Base-by-base conservation (phyloP, 768 basidiomycete species). In the Lepiota brunneoincarnata region DNA sequence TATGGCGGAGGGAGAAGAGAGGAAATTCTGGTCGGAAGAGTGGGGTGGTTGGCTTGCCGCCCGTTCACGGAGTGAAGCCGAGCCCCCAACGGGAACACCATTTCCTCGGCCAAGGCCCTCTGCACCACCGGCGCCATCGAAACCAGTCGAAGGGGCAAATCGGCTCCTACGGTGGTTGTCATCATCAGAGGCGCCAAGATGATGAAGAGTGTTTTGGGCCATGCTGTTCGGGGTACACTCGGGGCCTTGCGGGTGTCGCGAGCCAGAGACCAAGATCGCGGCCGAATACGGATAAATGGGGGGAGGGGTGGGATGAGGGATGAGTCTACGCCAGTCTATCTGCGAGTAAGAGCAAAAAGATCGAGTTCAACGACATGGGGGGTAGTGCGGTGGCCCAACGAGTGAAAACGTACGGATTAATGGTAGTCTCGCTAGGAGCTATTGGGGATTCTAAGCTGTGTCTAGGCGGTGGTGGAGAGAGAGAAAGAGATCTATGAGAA, bases 41-140 rank as follows among this genome's bases (percentile, higher is more conserved):
- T 78, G 78, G 2, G 86, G 85, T 6, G 87, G 87, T 63, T 89
- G 87, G 65, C 83, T 85, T 1, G 86, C 79, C 39, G 87, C 86
- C 55, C 87, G 74, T 69, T 87, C 84, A 54, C 82, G 77, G 47
- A 75, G 71, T 54, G 77, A 73, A 55, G 71, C 68, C 49, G 73
- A 61, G 35, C 79, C 77, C 48, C 76, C 73, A 38, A 69, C 67
- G 43, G 69, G 65, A 38, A 70, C n/a, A 17, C 52, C 43, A 37
- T 43, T 46, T 12, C 52, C 52, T 3, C 52, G 43, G 14, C 52
- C 37, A 6, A 54, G 28, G 20, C 45, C 36, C 11, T 26, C 52
- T 20, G 23, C 20, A n/a, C n/a, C n/a, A n/a, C 36, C 52, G 28
- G 43, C 12, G 23, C 35, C 37, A 39, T 54, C 52, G 46, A 47